phyloP scores from a whole-genome alignment of 139 green algal species.

The Coccomyxa sp. region DNA sequence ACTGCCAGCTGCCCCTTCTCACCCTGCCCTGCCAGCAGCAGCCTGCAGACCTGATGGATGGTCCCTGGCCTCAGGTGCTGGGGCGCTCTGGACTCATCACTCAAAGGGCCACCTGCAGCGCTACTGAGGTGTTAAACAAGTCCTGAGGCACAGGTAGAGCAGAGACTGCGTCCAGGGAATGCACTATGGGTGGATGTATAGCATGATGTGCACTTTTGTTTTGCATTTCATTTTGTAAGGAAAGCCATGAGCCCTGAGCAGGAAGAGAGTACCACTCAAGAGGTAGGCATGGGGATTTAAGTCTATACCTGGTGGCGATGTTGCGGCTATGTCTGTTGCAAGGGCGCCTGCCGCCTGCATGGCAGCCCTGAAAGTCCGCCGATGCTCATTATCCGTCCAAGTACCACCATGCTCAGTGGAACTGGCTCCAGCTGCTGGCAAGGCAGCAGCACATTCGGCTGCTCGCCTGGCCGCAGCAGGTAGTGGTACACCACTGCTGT shows the following conservation, averaged over 20 bases:
- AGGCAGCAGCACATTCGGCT: background rate
- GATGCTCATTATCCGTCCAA: background rate
- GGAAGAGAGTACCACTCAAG: background rate
- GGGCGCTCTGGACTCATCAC: background rate
- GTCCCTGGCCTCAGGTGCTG: background rate
- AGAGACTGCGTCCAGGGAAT: too few relatives aligned
- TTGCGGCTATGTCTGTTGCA: background rate
- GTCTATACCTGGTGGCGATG: background rate
- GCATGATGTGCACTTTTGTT: background rate
- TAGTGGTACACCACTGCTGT: slow-evolving; percentile 6
- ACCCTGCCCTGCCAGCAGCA: slow-evolving; percentile 32
- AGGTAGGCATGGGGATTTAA: background rate
- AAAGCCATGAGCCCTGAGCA: too few relatives aligned
- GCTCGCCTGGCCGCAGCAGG: slow-evolving; percentile 8
- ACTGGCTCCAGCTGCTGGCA: background rate
- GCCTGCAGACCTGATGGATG: slow-evolving; percentile 15
- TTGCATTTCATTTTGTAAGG: background rate
- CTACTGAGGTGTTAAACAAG: background rate
- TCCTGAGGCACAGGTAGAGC: too few relatives aligned
- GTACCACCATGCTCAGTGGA: slow-evolving; percentile 2
- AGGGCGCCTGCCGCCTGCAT: background rate
- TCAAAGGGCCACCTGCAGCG: background rate
- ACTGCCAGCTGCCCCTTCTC: slow-evolving; percentile 28
- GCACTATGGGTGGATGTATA: background rate
- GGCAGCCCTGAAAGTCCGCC: background rate